A percentile compares a stretch with the other conserved stretches of the same genome.
Evolutionary conservation across 179 eudicot species (phyloP).

Genomic region (Camellia oleifera): DNA sequence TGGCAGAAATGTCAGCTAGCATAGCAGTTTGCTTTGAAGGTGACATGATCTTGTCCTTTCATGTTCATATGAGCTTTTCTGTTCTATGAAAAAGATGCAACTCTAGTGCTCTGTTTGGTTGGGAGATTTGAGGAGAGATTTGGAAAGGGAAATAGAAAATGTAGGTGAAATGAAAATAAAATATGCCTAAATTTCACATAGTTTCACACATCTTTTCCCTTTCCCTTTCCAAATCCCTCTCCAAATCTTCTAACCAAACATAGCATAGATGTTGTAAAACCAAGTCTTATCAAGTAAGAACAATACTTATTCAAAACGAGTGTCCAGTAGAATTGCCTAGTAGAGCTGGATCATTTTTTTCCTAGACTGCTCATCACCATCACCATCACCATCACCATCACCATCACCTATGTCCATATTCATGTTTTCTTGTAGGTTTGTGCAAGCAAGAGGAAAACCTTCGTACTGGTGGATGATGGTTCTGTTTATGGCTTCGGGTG

Average conservation of each 20-base stretch:
- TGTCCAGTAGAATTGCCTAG: not conserved
- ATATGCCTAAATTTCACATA: too few relatives aligned
- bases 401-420: not conserved
- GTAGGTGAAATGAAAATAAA: too few relatives aligned
- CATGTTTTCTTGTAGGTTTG: conserved; percentile 57
- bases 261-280: not conserved
- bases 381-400: not conserved
- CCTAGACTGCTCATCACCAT: too few relatives aligned
- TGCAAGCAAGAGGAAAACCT: conserved; percentile 93
- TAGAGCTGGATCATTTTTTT: not conserved
- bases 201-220: too few relatives aligned
- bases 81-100: not conserved
- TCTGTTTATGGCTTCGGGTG: conserved; percentile 82
- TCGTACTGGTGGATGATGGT: conserved; percentile 76
- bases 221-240: too few relatives aligned
- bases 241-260: too few relatives aligned
- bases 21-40: not conserved
- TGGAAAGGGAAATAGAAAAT: too few relatives aligned
- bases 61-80: not conserved
- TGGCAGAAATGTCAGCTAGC: not conserved
- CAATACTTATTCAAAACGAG: not conserved
- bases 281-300: not conserved
- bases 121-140: too few relatives aligned
- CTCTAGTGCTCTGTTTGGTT: too few relatives aligned
- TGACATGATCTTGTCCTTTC: not conserved